Base-by-base conservation (phyloP, 2,329 filamentous ascomycete species). In the Xylariaceae sp. region DNA sequence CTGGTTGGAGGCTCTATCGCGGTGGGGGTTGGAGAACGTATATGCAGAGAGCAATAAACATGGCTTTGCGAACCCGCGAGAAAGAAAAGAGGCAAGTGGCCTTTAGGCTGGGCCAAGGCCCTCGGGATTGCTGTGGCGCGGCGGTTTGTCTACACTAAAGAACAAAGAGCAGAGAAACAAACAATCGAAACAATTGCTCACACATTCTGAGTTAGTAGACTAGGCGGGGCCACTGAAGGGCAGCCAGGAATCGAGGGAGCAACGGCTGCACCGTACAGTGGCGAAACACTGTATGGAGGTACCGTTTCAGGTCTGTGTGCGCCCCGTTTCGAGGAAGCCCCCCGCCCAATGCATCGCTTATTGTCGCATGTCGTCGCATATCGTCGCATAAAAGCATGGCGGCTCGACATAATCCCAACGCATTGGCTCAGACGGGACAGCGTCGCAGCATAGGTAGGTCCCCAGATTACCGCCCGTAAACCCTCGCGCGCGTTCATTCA, bases 111-210 rank as follows among this genome's bases (percentile, higher is more conserved):
- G 39, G 53, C 34, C 47, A 46, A 57, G 47, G 39, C 44, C 42
- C 46, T 55, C 55, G 43, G 51, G 37, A 39, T 26, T 51, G 45
- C 49, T 56, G 51, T 55, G 51, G 57, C 54, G 51, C 48, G 52
- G 46, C 30, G 46, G 50, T 19, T 42, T 46, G 56, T 43, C 31
- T 51, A 30, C 40, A 39, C 34, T 19, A 41, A 48, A 49, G 47
- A 45, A 59, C 58, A 60, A 57, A 60, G 60, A 34, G 47, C 45
- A 56, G 12, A 50, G 55, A 52, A 57, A 62, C 53, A 45, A 62
- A 57, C 54, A 60, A 59, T 59, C 48, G 58, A 55, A 56, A 57
- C 54, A 56, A 61, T 59, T 54, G 51, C 37, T 51, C 46, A 46
- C 51, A 57, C 55, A 53, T 31, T 31, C 46, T 50, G 50, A 19